Conservation (phyloP, 768 basidiomycete genomes). For the Lentinula sp. region DNA sequence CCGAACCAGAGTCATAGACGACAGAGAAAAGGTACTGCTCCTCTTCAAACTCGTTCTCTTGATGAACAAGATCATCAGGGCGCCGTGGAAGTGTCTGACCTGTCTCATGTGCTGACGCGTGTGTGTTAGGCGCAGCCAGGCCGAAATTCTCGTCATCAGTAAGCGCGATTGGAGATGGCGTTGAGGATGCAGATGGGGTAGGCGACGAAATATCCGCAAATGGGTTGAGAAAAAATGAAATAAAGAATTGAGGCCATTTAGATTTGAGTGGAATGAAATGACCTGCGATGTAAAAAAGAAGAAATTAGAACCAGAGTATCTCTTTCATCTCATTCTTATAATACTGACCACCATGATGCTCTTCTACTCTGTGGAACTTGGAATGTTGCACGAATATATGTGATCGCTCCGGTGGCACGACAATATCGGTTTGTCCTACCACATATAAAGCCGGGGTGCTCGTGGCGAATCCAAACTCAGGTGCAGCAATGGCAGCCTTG, state of each 20-base stretch:
- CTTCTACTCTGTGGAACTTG: neutral
- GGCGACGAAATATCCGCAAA: neutral
- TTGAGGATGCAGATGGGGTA: neutral
- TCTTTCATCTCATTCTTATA: too few species aligned
- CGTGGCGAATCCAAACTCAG: neutral
- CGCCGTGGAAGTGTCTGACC: neutral
- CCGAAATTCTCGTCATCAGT: neutral
- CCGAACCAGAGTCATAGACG: neutral
- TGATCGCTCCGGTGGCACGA: constrained; percentile 1
- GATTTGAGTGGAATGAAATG: constrained; percentile 4
- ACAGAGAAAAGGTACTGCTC: neutral
- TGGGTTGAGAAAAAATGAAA: neutral
- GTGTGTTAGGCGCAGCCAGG: neutral
- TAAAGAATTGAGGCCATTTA: constrained; percentile 1
- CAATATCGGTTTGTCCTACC: neutral
- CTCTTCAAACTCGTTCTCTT: neutral
- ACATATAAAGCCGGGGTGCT: neutral
- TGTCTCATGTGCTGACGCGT: neutral
- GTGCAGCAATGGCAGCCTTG: neutral
- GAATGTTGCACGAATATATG: neutral
- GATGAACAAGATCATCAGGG: neutral
- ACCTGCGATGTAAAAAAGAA: neutral
- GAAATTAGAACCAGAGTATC: too few species aligned
- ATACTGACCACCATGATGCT: neutral
- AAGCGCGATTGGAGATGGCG: neutral